Evolutionary conservation across 2,329 filamentous ascomycete genomes (phyloP), one percentile per base, ranked within the genome.

Genomic region (Akanthomyces uredinophilus): DNA sequence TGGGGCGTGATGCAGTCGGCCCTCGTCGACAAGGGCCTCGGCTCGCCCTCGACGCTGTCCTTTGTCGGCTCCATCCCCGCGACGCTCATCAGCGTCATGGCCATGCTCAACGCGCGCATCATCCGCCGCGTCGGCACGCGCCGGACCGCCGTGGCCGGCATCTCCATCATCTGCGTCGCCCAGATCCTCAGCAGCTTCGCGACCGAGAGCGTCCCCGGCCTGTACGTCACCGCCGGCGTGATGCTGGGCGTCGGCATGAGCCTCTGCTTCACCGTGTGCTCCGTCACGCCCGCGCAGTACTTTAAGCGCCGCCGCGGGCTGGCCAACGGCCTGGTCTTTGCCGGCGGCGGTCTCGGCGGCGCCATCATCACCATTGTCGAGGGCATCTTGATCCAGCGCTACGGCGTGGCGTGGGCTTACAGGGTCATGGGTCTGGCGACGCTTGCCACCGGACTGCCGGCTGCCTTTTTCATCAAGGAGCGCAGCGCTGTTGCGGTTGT

Each of bases 401-500:
- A 61, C 47, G 65, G 62, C 52, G 27, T 63, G 5, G 59, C 62
- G 1, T 66, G 65, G 65, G 60, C 64, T 1, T 65, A 65, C 37
- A 47, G 65, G 13, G 52, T 64, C 35, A 59, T 65, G 32, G 64
- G 62, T 18, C 29, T 65, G 10, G 47, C 60, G 1, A 57, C 64
- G 5, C 47, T 66, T 4, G 65, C 54, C 0, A 66, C 64, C 4
- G 65, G 64, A 2, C 39, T 64, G 13, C 64, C 65, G 0, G 56
- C 60, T 2, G 51, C 62, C 5, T 50, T 63, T 4, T 50, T 64
- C 22, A 62, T 66, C n/a, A 63, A 52, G 37, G 65, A 66, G 51
- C 50, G 64, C 13, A 70, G 70, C 1, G 65, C 63, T 0, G 70
- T 79, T 4, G 41, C 50, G 11, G 74, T 71, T 1, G 69, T 71